phyloP scores from a whole-genome alignment of 805 yeast genomes.

The Spathaspora hagerdaliae region DNA sequence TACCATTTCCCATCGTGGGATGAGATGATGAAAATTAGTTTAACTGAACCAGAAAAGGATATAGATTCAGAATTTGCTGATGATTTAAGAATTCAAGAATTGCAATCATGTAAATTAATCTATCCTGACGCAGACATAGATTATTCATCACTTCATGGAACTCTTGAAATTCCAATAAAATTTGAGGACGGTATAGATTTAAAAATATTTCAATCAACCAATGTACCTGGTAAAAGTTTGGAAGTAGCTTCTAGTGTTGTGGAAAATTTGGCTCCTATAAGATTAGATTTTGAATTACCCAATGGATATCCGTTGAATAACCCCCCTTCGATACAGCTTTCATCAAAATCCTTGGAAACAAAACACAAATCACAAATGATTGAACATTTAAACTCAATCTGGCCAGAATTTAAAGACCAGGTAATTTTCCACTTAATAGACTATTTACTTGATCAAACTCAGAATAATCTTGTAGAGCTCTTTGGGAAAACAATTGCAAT shows the following conservation, averaged over 20 bases:
- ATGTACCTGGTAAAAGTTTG: neutral
- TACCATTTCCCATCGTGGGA: too few relatives aligned
- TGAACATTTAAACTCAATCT: constrained; percentile 18
- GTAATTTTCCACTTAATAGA: constrained; percentile 44
- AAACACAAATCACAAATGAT: neutral
- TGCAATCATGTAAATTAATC: constrained; percentile 37
- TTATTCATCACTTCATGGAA: constrained; percentile 14
- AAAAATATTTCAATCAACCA: constrained; percentile 1
- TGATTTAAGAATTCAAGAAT: constrained; percentile 31
- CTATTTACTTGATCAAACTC: constrained; percentile 23
- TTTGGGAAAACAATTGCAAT: constrained; percentile 7
- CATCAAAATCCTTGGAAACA: neutral
- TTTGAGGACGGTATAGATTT: constrained; percentile 15
- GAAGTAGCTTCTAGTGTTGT: constrained; percentile 8
- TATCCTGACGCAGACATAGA: constrained; percentile 31
- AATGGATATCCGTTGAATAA: constrained; percentile 27
- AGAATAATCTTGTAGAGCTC: constrained; percentile 9
- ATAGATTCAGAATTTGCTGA: constrained; percentile 11
- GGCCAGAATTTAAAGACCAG: constrained; percentile 34
- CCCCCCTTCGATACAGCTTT: constrained; percentile 23
- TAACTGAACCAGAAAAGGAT: too few relatives aligned
- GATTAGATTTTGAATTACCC: constrained; percentile 26
- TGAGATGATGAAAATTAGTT: too few relatives aligned
- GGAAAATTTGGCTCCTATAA: constrained; percentile 26
- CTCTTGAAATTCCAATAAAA: constrained; percentile 20